Conservation (phyloP, 345 rosid species). For the Carallia pectinifolia region DNA sequence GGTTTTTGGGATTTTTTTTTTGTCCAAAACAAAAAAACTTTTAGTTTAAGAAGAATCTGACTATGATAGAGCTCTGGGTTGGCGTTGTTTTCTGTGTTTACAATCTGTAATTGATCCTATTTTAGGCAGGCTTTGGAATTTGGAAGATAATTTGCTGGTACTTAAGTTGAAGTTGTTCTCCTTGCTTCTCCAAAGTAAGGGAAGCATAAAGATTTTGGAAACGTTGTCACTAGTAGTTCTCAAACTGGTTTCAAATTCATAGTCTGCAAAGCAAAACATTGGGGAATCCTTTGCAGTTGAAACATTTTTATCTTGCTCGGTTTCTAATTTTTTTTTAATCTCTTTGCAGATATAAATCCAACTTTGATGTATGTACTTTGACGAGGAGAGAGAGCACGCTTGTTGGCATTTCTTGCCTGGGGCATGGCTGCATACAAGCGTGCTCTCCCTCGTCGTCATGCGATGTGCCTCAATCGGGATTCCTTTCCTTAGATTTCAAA, state of each 20-base stretch:
- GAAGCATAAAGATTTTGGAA: too few species aligned
- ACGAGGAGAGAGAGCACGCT: slow-evolving; percentile 65
- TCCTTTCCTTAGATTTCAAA: too few species aligned
- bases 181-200: too few species aligned
- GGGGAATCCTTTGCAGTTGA: not conserved
- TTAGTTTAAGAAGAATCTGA: not conserved
- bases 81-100: not conserved
- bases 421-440: slow-evolving; percentile 38
- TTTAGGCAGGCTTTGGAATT: not conserved
- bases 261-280: not conserved
- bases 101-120: not conserved
- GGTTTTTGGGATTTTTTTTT: too few species aligned
- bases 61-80: not conserved
- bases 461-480: not conserved
- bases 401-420: slow-evolving; percentile 26
- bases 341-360: slow-evolving; percentile 8
- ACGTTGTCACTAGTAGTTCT: too few species aligned
- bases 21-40: too few species aligned
- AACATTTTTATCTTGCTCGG: not conserved
- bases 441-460: slow-evolving; percentile 45
- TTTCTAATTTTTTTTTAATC: not conserved
- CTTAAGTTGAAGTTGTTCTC: too few species aligned
- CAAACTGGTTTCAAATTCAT: not conserved
- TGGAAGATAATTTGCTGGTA: too few species aligned
- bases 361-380: slow-evolving; percentile 21